phyloP scores from a whole-genome alignment of 2,329 filamentous ascomycete genomes.

The Raffaelea deltoideospora region DNA sequence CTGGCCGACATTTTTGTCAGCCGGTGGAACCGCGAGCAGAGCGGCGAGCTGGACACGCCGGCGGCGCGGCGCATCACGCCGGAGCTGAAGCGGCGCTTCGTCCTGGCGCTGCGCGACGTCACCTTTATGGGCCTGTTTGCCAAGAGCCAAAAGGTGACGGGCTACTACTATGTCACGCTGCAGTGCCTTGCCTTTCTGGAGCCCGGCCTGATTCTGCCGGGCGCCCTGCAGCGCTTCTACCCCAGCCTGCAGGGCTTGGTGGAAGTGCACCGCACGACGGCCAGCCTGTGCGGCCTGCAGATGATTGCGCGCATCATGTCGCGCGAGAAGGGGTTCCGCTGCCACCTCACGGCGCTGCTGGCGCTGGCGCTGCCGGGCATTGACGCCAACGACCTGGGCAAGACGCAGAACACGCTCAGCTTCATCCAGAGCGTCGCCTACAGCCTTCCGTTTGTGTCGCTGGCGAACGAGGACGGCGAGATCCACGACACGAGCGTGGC shows the following conservation, averaged over 20 bases:
- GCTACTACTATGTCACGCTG: constrained; percentile 78
- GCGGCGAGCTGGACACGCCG: constrained; percentile 78
- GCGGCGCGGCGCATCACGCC: constrained; percentile 63
- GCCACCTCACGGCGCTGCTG: constrained; percentile 87
- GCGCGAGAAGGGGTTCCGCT: constrained; percentile 87
- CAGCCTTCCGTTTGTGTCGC: constrained; percentile 80
- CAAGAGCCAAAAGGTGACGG: constrained; percentile 84
- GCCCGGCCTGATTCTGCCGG: constrained; percentile 79
- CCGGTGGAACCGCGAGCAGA: constrained; percentile 91
- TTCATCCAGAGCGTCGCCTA: constrained; percentile 95
- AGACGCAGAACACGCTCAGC: constrained; percentile 85
- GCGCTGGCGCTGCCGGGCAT: constrained; percentile 88
- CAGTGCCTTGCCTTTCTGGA: constrained; percentile 85
- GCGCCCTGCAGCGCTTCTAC: constrained; percentile 89
- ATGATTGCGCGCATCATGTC: constrained; percentile 86
- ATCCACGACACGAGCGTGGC: constrained; percentile 63
- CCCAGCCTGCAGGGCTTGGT: constrained; percentile 92
- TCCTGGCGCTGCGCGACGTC: constrained; percentile 76
- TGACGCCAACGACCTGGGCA: constrained; percentile 93
- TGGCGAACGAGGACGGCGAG: constrained; percentile 53
- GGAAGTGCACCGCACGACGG: constrained; percentile 91
- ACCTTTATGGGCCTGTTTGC: constrained; percentile 98
- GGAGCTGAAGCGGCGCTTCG: constrained; percentile 76
- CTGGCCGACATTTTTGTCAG: constrained; percentile 93
- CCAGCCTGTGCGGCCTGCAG: constrained; percentile 80